Evolutionary conservation across 331 rosid genomes (phyloP).

Genomic region (Phaseolus coccineus): DNA sequence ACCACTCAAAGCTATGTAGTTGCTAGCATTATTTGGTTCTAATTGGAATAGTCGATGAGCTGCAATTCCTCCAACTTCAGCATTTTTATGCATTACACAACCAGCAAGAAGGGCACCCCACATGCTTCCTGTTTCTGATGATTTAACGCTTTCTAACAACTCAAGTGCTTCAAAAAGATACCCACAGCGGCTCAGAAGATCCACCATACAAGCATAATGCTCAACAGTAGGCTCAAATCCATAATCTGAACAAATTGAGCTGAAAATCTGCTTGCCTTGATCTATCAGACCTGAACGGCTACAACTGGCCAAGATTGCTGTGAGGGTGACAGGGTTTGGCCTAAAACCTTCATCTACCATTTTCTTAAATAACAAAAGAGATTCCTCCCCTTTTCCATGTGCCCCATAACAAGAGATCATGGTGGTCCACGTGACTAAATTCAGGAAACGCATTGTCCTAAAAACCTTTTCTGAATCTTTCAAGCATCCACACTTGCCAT

Average conservation of each 20-base stretch:
- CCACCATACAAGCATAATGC: constrained; percentile 74
- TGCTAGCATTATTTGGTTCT: constrained; percentile 73
- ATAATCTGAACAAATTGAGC: constrained; percentile 50
- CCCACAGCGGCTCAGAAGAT: constrained; percentile 69
- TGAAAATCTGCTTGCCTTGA: constrained; percentile 63
- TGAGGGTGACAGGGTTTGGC: constrained; percentile 62
- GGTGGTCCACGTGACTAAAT: constrained; percentile 65
- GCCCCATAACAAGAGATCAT: constrained; percentile 69
- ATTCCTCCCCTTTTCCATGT: constrained; percentile 69
- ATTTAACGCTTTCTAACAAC: constrained; percentile 52
- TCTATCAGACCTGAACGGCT: constrained; percentile 64
- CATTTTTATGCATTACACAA: constrained; percentile 68
- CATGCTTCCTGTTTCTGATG: constrained; percentile 56
- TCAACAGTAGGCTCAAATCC: constrained; percentile 57
- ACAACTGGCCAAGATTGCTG: constrained; percentile 67
- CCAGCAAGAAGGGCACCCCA: constrained; percentile 89
- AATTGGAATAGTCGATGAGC: constrained; percentile 63
- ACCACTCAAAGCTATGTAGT: constrained; percentile 64
- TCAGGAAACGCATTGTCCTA: constrained; percentile 43
- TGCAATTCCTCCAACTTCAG: constrained; percentile 72
- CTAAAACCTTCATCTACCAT: constrained; percentile 54
- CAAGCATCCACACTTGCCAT: constrained; percentile 67
- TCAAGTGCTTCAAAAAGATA: constrained; percentile 63
- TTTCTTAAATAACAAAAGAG: constrained; percentile 54
- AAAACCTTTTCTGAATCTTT: constrained; percentile 57